phyloP scores from a whole-genome alignment of 2,329 filamentous ascomycete species.

The Cordyceps cicadae region DNA sequence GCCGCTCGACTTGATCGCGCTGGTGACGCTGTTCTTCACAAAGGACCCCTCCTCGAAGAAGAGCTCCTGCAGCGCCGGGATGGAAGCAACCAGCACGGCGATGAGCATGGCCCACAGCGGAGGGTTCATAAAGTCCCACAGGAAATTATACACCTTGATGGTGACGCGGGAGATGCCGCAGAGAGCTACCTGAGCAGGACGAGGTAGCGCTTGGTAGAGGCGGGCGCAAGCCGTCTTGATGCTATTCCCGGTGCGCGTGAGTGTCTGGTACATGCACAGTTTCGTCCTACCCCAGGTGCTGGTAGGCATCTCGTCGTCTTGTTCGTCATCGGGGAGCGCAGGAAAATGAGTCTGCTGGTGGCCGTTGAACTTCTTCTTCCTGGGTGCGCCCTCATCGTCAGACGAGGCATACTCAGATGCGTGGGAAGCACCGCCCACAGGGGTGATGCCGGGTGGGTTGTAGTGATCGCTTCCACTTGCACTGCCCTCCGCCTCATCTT shows the following conservation, averaged over 20 bases:
- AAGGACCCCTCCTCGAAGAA: slow-evolving; percentile 90
- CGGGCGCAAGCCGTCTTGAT: background rate
- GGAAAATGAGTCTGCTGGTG: slow-evolving; percentile 44
- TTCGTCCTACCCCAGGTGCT: slow-evolving; percentile 29
- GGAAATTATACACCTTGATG: slow-evolving; percentile 48
- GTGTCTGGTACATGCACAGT: slow-evolving; percentile 20
- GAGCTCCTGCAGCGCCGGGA: slow-evolving; percentile 69
- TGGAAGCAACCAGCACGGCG: slow-evolving; percentile 83
- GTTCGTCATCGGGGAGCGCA: slow-evolving; percentile 48
- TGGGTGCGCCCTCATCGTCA: slow-evolving; percentile 31
- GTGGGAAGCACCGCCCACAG: slow-evolving; percentile 41
- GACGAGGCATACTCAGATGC: slow-evolving; percentile 42
- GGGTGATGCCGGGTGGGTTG: slow-evolving; percentile 48
- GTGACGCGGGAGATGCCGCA: slow-evolving; percentile 24
- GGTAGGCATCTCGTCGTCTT: slow-evolving; percentile 17
- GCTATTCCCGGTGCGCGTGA: slow-evolving; percentile 11
- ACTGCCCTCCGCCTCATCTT: slow-evolving; percentile 22
- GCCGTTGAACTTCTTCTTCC: slow-evolving; percentile 22
- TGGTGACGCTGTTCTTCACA: slow-evolving; percentile 84
- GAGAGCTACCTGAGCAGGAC: slow-evolving; percentile 30
- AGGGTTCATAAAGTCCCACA: slow-evolving; percentile 97
- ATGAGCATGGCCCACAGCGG: slow-evolving; percentile 94
- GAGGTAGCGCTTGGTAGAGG: slow-evolving; percentile 28
- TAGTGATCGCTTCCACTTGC: slow-evolving; percentile 30
- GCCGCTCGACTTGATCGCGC: slow-evolving; percentile 75